These are phyloP conservation scores for Lentinula guzmanii DNA, from an alignment of 768 basidiomycete genomes.

Conservation along the genomic window DNA sequence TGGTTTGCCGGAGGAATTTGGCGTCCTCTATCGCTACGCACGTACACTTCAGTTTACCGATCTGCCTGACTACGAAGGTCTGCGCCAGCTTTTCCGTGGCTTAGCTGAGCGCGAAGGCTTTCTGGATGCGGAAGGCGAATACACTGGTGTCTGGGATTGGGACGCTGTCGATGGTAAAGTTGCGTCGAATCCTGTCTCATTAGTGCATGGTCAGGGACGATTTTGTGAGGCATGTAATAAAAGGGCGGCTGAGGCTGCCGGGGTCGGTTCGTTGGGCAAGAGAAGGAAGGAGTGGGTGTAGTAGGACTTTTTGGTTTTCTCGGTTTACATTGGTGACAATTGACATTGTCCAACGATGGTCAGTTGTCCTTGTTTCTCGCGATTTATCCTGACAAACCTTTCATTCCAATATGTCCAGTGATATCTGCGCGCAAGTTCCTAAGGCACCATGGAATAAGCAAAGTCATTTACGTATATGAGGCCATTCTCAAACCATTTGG, in stretches of 20 bases:
- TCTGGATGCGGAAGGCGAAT: constrained; percentile 23
- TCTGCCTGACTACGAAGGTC: constrained; percentile 82
- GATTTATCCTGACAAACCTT: background rate
- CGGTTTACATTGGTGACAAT: background rate
- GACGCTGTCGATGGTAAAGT: constrained; percentile 12
- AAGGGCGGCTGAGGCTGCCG: constrained; percentile 5
- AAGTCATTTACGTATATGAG: background rate
- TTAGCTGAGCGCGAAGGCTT: constrained; percentile 49
- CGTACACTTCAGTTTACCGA: constrained; percentile 83
- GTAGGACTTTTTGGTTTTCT: background rate
- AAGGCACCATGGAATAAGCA: background rate
- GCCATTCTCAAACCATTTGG: background rate
- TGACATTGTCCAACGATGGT: background rate
- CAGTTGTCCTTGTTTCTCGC: background rate
- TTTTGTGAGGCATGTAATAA: constrained; percentile 7
- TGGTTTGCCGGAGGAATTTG: constrained; percentile 53
- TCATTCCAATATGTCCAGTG: background rate
- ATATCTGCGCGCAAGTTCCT: background rate
- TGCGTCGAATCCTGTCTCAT: background rate
- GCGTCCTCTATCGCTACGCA: constrained; percentile 61
- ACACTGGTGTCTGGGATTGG: constrained; percentile 40
- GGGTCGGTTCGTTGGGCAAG: background rate
- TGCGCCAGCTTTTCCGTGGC: constrained; percentile 65
- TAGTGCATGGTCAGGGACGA: background rate
- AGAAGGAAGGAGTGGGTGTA: constrained; percentile 4